Conservation (phyloP, 2,329 filamentous ascomycete genomes). For the Clarireedia hainanense region DNA sequence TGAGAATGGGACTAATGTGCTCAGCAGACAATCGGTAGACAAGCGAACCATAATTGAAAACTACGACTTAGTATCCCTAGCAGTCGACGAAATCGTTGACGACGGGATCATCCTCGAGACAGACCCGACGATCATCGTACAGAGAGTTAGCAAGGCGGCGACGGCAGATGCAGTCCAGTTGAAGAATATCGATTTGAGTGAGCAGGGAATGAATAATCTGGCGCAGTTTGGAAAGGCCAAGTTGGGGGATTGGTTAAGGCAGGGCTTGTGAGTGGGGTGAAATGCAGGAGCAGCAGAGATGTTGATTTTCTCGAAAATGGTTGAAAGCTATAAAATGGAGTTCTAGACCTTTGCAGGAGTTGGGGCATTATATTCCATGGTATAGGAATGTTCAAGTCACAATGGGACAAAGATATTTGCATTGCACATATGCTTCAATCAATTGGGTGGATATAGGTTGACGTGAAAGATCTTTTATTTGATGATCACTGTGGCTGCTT, state of each 20-base stretch:
- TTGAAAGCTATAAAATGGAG: constrained; percentile 4
- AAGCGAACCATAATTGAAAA: constrained; percentile 98
- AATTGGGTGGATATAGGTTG: no score
- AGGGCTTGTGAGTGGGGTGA: constrained; percentile 54
- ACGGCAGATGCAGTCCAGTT: constrained; percentile 80
- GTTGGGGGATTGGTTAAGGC: constrained; percentile 81
- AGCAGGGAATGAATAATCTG: constrained; percentile 89
- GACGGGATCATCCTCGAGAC: constrained; percentile 97
- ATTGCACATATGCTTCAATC: no score
- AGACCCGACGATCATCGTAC: constrained; percentile 87
- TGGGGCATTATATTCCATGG: constrained; percentile 7
- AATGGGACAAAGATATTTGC: not conserved
- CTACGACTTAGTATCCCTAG: constrained; percentile 90
- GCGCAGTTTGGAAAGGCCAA: constrained; percentile 92
- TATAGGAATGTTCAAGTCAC: constrained; percentile 5
- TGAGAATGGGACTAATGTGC: not conserved
- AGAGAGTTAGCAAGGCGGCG: constrained; percentile 85
- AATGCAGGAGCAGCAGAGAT: not conserved
- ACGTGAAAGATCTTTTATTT: not conserved
- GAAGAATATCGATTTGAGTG: constrained; percentile 89
- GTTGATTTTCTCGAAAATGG: not conserved
- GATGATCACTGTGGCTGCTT: constrained; percentile 53
- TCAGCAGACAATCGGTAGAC: constrained; percentile 77
- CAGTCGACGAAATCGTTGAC: constrained; percentile 91
- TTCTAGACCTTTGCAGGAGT: constrained; percentile 5